Evolutionary conservation across 768 basidiomycete species (phyloP).

Genomic region (Mycena belliarum): DNA sequence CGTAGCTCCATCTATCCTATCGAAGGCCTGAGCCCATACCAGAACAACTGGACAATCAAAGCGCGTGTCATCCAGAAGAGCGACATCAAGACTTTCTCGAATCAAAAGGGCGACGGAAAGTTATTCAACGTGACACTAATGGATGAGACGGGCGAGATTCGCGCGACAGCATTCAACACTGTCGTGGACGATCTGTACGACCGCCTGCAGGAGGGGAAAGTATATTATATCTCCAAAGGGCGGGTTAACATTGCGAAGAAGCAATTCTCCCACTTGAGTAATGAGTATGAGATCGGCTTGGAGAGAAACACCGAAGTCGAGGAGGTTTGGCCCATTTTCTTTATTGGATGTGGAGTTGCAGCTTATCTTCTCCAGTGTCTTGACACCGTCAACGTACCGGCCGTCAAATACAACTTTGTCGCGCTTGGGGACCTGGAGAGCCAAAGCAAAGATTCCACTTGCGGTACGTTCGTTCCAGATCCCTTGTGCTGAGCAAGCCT

Average conservation of each 20-base stretch:
- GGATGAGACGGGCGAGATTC: conserved; percentile 93
- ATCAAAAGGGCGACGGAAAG: conserved; percentile 89
- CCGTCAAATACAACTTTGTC: conserved; percentile 83
- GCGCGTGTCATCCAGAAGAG: conserved; percentile 88
- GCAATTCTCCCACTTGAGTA: conserved; percentile 86
- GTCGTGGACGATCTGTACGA: conserved; percentile 82
- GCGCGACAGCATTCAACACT: conserved; percentile 88
- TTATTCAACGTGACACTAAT: conserved; percentile 90
- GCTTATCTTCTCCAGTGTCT: conserved; percentile 58
- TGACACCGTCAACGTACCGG: conserved; percentile 75
- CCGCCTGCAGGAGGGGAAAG: conserved; percentile 87
- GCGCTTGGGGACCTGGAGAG: conserved; percentile 61
- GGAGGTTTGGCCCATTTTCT: conserved; percentile 57
- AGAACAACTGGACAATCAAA: conserved; percentile 99
- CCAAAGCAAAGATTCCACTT: conserved; percentile 75
- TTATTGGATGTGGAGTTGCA: background rate
- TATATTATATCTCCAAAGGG: conserved; percentile 88
- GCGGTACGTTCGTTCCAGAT: conserved; percentile 57
- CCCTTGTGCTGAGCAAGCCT: conserved; percentile 7
- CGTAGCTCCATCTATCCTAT: conserved; percentile 68
- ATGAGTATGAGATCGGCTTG: conserved; percentile 92
- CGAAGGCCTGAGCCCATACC: conserved; percentile 92
- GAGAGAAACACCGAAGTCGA: conserved; percentile 83
- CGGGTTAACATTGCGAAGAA: conserved; percentile 95
- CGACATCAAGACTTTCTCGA: conserved; percentile 89